A percentile compares a stretch with the other conserved stretches of the same genome.
These are phyloP conservation scores for Neospora caninum DNA, from an alignment of 169 alveolate genomes.

Conservation along the genomic window DNA sequence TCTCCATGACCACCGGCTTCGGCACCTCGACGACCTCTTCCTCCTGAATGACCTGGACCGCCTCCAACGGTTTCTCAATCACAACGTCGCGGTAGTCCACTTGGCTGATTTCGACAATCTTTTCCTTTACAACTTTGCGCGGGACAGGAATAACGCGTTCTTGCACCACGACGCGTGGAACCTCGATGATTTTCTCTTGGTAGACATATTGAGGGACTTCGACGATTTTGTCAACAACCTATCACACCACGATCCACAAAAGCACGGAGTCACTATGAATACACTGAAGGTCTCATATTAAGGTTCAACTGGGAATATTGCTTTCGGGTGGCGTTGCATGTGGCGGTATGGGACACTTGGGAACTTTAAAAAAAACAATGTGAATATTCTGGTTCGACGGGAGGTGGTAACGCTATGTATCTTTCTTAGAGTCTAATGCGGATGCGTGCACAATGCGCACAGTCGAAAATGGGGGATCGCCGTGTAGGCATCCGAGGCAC, in stretches of 20 bases:
- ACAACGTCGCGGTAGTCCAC: slow-evolving; percentile 85
- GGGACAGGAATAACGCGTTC: slow-evolving; percentile 91
- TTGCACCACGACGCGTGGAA: slow-evolving; percentile 88
- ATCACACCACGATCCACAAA: not conserved
- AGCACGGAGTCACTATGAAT: not conserved
- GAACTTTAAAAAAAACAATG: no score
- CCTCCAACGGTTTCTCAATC: slow-evolving; percentile 67
- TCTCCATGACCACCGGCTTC: slow-evolving; percentile 51
- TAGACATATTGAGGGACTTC: slow-evolving; percentile 92
- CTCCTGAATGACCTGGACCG: slow-evolving; percentile 42
- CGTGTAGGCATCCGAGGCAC: not conserved
- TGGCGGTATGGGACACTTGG: no score
- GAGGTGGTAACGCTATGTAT: no score
- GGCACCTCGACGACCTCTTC: slow-evolving; percentile 65
- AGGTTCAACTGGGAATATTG: no score
- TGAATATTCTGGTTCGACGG: no score
- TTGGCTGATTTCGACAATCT: slow-evolving; percentile 89
- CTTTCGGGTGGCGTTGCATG: no score
- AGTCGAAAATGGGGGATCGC: no score
- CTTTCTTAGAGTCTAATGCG: no score
- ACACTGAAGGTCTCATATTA: no score
- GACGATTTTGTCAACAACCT: slow-evolving; percentile 84
- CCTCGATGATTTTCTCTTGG: slow-evolving; percentile 90
- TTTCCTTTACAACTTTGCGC: slow-evolving; percentile 87
- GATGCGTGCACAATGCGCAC: no score